These are phyloP conservation scores for Teratosphaeria destructans DNA, from an alignment of 2,329 filamentous ascomycete genomes.

Conservation along the genomic window DNA sequence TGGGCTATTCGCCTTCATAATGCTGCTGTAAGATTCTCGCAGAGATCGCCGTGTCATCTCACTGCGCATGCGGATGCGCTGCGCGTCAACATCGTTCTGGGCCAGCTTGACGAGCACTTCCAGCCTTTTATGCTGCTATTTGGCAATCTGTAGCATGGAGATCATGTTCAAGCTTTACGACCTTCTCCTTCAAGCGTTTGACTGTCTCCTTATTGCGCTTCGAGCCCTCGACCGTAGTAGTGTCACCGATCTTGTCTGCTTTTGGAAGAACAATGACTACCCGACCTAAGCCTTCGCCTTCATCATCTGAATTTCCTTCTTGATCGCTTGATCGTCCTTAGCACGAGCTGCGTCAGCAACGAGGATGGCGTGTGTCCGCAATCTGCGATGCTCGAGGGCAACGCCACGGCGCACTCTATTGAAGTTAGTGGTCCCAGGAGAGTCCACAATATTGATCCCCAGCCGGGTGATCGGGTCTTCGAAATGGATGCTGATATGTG, in stretches of 20 bases:
- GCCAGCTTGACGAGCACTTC: not conserved
- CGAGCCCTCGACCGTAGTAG: not conserved
- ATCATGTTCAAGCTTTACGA: not conserved
- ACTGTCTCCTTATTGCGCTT: not conserved
- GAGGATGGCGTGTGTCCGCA: not conserved
- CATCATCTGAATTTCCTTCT: not conserved
- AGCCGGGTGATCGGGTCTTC: not conserved
- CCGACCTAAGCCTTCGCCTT: not conserved
- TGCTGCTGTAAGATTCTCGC: not conserved
- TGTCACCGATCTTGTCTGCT: not conserved
- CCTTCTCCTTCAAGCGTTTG: not conserved
- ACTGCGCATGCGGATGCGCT: slow-evolving; percentile 7
- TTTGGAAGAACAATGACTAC: not conserved
- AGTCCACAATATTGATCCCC: not conserved
- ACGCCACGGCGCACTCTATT: not conserved
- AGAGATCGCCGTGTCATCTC: not conserved
- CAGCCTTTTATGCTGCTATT: not conserved
- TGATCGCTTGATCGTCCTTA: not conserved
- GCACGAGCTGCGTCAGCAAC: not conserved
- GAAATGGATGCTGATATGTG: not conserved
- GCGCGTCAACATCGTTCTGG: not conserved
- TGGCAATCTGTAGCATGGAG: not conserved
- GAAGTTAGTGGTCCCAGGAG: not conserved
- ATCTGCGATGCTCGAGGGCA: not conserved
- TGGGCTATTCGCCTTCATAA: slow-evolving; percentile 1